Percentiles rank a stretch among this genome's conserved stretches.
These are phyloP conservation scores for Candida nanaspora DNA, from an alignment of 805 yeast species.

Conservation along the genomic window DNA sequence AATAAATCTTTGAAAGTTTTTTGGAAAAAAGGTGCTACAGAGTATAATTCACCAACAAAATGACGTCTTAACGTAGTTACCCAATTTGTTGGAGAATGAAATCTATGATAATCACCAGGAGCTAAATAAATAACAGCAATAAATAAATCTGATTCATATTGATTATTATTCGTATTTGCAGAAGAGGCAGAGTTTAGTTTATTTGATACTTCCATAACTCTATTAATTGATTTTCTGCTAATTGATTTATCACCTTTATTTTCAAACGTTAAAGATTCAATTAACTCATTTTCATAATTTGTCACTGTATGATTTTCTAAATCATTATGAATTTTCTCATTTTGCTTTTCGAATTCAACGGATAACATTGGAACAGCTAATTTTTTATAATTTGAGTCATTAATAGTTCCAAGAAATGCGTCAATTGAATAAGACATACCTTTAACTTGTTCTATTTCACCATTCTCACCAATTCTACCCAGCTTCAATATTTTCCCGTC, in stretches of 20 bases:
- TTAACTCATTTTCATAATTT: constrained; percentile 4
- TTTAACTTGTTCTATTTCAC: constrained; percentile 93
- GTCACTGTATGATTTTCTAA: too few relatives aligned
- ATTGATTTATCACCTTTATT: constrained; percentile 65
- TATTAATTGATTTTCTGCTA: constrained; percentile 4
- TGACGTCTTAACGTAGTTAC: constrained; percentile 90
- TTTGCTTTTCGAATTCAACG: constrained; percentile 40
- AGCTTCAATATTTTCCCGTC: constrained; percentile 87
- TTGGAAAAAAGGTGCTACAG: constrained; percentile 96
- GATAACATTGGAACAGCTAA: constrained; percentile 51
- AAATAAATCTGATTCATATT: constrained; percentile 44
- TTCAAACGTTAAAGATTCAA: constrained; percentile 29
- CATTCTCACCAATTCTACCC: constrained; percentile 64
- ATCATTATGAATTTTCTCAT: constrained; percentile 11
- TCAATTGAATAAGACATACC: constrained; percentile 91
- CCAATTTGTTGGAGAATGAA: constrained; percentile 96
- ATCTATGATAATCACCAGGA: constrained; percentile 97
- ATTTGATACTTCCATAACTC: constrained; percentile 17
- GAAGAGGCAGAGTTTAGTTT: constrained; percentile 10
- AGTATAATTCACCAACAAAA: constrained; percentile 89
- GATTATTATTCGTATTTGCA: constrained; percentile 31
- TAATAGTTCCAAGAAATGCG: constrained; percentile 68
- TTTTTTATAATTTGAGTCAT: constrained; percentile 23
- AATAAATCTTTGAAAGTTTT: constrained; percentile 78
- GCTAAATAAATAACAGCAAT: constrained; percentile 92